Base-by-base conservation (phyloP, 73 alveolate species). In the Stentor coeruleus region DNA sequence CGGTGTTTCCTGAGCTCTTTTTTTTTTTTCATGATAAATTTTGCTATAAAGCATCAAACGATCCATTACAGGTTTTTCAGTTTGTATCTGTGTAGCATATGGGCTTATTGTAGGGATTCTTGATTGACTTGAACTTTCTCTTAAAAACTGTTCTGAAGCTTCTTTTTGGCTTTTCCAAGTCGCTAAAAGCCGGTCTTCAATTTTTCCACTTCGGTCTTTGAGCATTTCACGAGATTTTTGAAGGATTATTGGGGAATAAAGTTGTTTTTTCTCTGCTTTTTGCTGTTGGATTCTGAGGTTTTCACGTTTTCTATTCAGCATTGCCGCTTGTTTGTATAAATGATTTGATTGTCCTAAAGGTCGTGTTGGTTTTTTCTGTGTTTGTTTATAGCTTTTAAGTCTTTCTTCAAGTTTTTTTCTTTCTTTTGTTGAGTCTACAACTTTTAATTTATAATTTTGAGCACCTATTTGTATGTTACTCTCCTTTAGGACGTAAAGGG, bases 331-430 rank as follows among this genome's bases (percentile, higher is more conserved):
- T 31, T 66, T 66, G 37, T 66, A 31, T 14, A 66, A 40, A 66
- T 66, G 37, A 40, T 31, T 66, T 20, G 79, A 20, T 33, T 66
- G 37, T 20, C 49, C 11, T 28, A 31, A 33, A 28, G 14, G n/a
- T 66, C 39, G 26, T 26, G 36, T 1, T 31, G 79, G 33, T 26
- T 40, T 2, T 66, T 37, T 28, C 11, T 66, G 2, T 26, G 49
- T 66, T 26, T 20, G 20, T 66, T 66, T 20, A 31, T 66, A 66
- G 79, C 39, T 66, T 33, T 66, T 0, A 2, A 20, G 37, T 20
- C 40, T 66, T 66, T 20, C 79, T 66, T 66, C 79, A 28, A 66
- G n/a, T 26, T 66, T 66, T 66, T 40, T 66, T 66, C 79, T 66
- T 0, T 1, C 79, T 20, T 20, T 66, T 15, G 41, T 66, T 66